Base-by-base conservation (phyloP, 805 yeast genomes). In the Dipodascus albidus region DNA sequence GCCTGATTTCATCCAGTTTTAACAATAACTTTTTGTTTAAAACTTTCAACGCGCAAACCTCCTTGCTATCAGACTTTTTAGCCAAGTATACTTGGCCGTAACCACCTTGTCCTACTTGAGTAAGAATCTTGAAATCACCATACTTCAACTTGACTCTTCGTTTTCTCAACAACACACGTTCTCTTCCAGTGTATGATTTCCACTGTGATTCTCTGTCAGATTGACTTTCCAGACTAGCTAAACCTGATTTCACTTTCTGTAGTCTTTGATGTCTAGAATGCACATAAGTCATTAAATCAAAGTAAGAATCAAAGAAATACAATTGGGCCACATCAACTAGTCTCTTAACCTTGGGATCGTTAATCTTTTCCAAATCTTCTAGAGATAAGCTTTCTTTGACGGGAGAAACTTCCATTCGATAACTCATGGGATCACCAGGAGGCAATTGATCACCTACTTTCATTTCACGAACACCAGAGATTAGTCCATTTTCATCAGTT, bases 31-130 rank as follows among this genome's bases (percentile, higher is more conserved):
- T 84, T 68, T 93, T 93, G 67, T 88, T 90, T 64, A 93, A 76
- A 14, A 93, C 87, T 67, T 93, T 93, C 62, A 93, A 74, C 1
- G 99, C 99, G 70, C 96, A 91, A 49, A 93, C 85, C 69, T 93
- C 99, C 58, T 83, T 81, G 1, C 98, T 89, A 64, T 93, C 99
- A 60, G 82, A 83, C 74, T 93, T 93, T 60, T 90, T 79, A 1
- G 99, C 97, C 57, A 93, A 72, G 63, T 87, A 93, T n/a, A 93
- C 99, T 70, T 93, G 97, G 22, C 99, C 99, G 65, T 93, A 93
- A 2, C 99, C 99, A 64, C 99, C 99, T 73, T 93, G 99, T 14
- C 99, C 99, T 31, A 93, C 97, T 72, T 93, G 99, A 1, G 99
- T 93, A 59, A 93, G 84, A 74, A 91, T 87, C 66, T 89, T 95